Evolutionary conservation across 495 filamentous ascomycete genomes (phyloP), one percentile per base, ranked within the genome.

Genomic region (Aspergillus panamensis): DNA sequence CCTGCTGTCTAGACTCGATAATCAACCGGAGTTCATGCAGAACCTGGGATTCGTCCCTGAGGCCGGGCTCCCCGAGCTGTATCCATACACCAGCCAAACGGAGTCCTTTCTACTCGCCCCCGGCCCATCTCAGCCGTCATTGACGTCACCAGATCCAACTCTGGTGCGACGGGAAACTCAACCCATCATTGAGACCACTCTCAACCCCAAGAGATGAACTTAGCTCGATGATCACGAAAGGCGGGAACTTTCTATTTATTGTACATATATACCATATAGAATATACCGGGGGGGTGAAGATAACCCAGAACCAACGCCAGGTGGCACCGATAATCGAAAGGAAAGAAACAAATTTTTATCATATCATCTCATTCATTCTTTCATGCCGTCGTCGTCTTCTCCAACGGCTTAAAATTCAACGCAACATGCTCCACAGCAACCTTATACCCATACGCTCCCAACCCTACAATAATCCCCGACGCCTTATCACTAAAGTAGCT

Each of bases 401-500:
- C 69, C 64, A 63, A 58, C 50, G 64, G 66, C 66, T 73, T 69
- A 21, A 76, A 76, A 54, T 77, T 75, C 58, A 67, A 21, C 51
- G 77, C 77, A 35, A 80, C 79, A 75, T 81, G 86, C 66, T 84
- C 83, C 55, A 90, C 73, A 5, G 87, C 86, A 63, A 85, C 86
- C 55, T 77, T 82, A 69, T 90, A 90, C 57, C 87, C 87, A 71
- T 79, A 84, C 35, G 79, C 77, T 0, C 87, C 87, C 69, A 90
- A 63, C 0, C 87, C 87, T 57, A 83, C 85, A 61, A 90, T 83
- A 37, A 88, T 79, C 0, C 80, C 86, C 45, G 77, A 76, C 12
- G 87, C 87, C 73, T 87, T 89, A 69, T 91, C 87, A 62, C 81
- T 84, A 40, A 90, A 76, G 62, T 84, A 89, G 53, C 82, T 85